Percentiles rank a stretch among this genome's conserved stretches.
These are phyloP conservation scores for Gossypium davidsonii DNA, from an alignment of 441 rosid genomes.

Conservation along the genomic window DNA sequence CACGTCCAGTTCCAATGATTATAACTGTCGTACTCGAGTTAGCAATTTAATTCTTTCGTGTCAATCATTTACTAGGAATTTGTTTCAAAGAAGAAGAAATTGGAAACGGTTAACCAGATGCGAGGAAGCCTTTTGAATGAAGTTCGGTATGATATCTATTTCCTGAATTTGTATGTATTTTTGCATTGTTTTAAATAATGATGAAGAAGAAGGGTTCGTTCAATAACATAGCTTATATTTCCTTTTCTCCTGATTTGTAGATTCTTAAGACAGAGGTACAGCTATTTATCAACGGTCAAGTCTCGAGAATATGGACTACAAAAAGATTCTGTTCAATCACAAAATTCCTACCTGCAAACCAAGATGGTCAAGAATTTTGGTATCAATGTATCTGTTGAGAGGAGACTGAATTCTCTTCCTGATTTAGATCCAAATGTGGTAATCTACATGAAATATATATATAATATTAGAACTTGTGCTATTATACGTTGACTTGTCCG, in stretches of 20 bases:
- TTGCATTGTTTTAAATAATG: background rate
- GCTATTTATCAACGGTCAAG: slow-evolving; percentile 22
- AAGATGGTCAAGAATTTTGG: slow-evolving; percentile 4
- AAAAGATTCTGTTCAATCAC: slow-evolving; percentile 17
- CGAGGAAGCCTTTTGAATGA: slow-evolving; percentile 39
- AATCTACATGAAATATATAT: slow-evolving; percentile 10
- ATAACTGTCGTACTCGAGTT: background rate
- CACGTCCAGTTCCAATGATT: background rate
- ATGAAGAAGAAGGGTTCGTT: background rate
- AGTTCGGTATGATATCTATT: slow-evolving; percentile 31
- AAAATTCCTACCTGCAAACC: slow-evolving; percentile 8
- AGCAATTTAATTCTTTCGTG: background rate
- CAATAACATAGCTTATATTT: background rate
- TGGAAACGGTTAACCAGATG: slow-evolving; percentile 32
- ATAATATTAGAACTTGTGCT: background rate
- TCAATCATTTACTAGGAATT: slow-evolving; percentile 26
- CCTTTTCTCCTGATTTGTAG: slow-evolving; percentile 13
- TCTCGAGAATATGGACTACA: slow-evolving; percentile 14
- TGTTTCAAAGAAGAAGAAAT: slow-evolving; percentile 36
- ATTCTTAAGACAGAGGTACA: slow-evolving; percentile 38
- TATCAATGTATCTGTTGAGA: slow-evolving; percentile 1
- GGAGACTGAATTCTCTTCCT: background rate
- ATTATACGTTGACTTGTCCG: background rate
- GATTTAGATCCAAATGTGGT: slow-evolving; percentile 15
- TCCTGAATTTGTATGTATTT: background rate